Conservation (phyloP, 768 basidiomycete genomes). For the Hydnomerulius pinastri region DNA sequence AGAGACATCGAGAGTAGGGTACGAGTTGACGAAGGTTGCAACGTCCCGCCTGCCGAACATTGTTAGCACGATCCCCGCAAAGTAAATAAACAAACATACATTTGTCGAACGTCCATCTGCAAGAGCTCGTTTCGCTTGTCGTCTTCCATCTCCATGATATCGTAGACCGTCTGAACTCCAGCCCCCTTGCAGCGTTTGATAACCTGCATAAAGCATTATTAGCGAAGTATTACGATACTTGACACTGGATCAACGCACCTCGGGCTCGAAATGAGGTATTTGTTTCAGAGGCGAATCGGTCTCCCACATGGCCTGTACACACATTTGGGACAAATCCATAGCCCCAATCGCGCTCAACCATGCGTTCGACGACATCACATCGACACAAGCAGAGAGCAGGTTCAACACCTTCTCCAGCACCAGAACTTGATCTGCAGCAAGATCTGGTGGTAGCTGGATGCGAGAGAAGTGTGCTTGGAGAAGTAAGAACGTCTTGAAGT, state of each 20-base stretch:
- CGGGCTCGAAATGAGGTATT: slow-evolving; percentile 93
- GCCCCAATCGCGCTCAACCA: slow-evolving; percentile 93
- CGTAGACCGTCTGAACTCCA: slow-evolving; percentile 88
- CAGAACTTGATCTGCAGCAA: slow-evolving; percentile 86
- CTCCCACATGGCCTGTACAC: slow-evolving; percentile 98
- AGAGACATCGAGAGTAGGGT: slow-evolving; percentile 92
- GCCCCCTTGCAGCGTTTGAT: slow-evolving; percentile 83
- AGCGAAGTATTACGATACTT: neutral
- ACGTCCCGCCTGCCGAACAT: slow-evolving; percentile 75
- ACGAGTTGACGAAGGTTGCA: slow-evolving; percentile 94
- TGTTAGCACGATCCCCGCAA: neutral
- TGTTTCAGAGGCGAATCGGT: slow-evolving; percentile 94
- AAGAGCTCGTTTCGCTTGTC: slow-evolving; percentile 79
- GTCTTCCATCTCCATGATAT: slow-evolving; percentile 98
- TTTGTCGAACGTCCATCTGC: slow-evolving; percentile 82
- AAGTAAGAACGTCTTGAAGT: slow-evolving; percentile 98
- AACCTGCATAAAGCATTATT: slow-evolving; percentile 44
- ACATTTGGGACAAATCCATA: slow-evolving; percentile 99
- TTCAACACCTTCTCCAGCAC: slow-evolving; percentile 92
- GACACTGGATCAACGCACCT: slow-evolving; percentile 47
- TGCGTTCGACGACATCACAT: slow-evolving; percentile 97
- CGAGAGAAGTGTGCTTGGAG: slow-evolving; percentile 97
- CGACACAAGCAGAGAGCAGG: slow-evolving; percentile 90
- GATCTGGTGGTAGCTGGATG: slow-evolving; percentile 87
- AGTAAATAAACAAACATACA: slow-evolving; percentile 53